Conservation (phyloP, 495 filamentous ascomycete genomes). For the Melanomma pulvis-pyrius region DNA sequence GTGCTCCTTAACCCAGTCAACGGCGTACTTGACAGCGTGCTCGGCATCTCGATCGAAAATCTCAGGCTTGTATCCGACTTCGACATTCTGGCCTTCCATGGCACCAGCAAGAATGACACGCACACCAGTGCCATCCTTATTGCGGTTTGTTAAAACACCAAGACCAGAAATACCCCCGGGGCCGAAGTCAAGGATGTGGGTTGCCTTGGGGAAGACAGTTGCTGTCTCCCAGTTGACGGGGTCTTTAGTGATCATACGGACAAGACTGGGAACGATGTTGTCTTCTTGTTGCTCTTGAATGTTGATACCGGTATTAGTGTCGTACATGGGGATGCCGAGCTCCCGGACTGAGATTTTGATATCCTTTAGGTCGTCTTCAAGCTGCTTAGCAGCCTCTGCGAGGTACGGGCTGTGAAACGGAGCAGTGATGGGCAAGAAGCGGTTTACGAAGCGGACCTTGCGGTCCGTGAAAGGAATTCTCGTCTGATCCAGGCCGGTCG, state of each 20-base stretch:
- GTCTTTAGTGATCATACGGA: conserved; percentile 92
- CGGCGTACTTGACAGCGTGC: conserved; percentile 89
- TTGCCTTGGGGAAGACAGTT: conserved; percentile 82
- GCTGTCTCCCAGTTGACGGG: conserved; percentile 94
- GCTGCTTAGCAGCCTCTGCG: conserved; percentile 71
- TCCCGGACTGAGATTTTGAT: conserved; percentile 68
- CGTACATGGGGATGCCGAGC: conserved; percentile 79
- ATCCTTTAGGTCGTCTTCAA: conserved; percentile 84
- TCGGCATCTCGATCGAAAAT: conserved; percentile 93
- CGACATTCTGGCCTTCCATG: conserved; percentile 82
- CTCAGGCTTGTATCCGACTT: conserved; percentile 96
- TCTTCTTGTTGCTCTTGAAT: conserved; percentile 64
- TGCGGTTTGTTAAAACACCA: conserved; percentile 94
- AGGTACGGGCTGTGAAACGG: conserved; percentile 98
- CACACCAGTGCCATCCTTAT: conserved; percentile 97
- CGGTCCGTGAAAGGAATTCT: conserved; percentile 91
- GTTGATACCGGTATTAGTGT: conserved; percentile 85
- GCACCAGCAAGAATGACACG: conserved; percentile 91
- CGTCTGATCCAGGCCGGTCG: conserved; percentile 94
- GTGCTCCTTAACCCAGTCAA: conserved; percentile 98
- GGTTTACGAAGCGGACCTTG: conserved; percentile 94
- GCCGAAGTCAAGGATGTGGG: conserved; percentile 94
- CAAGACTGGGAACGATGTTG: conserved; percentile 75
- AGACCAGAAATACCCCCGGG: conserved; percentile 95
- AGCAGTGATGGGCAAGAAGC: conserved; percentile 95